Evolutionary conservation across 2,329 filamentous ascomycete species (phyloP).

Genomic region (Aureobasidium vineae): DNA sequence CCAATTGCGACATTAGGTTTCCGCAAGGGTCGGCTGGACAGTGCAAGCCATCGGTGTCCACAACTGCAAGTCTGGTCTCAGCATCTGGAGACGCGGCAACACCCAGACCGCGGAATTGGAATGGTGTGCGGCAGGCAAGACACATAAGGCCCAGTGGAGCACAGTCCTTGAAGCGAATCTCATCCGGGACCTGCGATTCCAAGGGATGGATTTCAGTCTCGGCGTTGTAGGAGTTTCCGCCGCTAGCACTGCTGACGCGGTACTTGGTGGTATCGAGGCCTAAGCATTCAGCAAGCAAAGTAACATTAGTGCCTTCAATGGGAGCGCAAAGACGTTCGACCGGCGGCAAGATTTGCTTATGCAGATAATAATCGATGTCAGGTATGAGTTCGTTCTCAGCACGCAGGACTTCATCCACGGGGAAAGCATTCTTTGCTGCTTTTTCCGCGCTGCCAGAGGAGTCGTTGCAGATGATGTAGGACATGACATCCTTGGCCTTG

Average conservation of each 20-base stretch:
- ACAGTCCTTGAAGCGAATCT: conserved; percentile 82
- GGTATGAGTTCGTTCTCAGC: conserved; percentile 71
- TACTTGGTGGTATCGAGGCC: conserved; percentile 90
- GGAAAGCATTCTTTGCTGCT: conserved; percentile 84
- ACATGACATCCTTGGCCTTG: conserved; percentile 92
- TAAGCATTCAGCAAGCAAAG: conserved; percentile 86
- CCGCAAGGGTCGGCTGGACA: conserved; percentile 66
- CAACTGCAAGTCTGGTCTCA: conserved; percentile 51
- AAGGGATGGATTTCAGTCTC: conserved; percentile 75
- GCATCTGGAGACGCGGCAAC: conserved; percentile 28
- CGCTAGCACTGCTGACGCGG: conserved; percentile 61
- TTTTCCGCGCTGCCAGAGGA: conserved; percentile 62
- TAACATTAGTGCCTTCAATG: conserved; percentile 86
- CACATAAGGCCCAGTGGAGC: conserved; percentile 75
- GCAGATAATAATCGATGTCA: conserved; percentile 96
- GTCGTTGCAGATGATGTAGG: conserved; percentile 83
- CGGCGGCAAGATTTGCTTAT: conserved; percentile 97
- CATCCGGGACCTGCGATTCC: conserved; percentile 91
- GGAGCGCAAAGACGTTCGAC: conserved; percentile 97
- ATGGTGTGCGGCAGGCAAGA: conserved; percentile 70
- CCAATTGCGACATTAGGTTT: conserved; percentile 64
- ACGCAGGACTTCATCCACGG: conserved; percentile 80
- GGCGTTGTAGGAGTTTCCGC: conserved; percentile 52
- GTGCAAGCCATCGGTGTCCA: conserved; percentile 71
- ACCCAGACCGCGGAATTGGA: conserved; percentile 73